Conservation (phyloP, 1,139 yeast genomes). For the Candida albicans region DNA sequence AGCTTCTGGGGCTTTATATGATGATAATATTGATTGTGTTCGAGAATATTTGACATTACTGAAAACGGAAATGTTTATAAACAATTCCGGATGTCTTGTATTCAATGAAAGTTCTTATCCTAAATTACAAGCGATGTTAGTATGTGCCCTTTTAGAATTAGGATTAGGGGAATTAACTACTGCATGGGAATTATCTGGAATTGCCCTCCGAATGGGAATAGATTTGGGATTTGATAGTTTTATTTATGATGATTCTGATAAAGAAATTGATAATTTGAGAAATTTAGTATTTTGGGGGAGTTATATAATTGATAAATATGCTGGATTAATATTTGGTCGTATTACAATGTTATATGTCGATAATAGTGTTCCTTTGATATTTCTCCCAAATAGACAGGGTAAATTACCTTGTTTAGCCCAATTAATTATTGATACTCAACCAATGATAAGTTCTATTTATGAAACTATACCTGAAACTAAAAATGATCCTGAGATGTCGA, state of each 20-base stretch:
- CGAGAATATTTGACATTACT: slow-evolving; percentile 7
- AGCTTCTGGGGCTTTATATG: slow-evolving; percentile 9
- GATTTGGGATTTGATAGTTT: slow-evolving; percentile 12
- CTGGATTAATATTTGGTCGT: slow-evolving; percentile 12
- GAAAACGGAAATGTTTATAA: slow-evolving; percentile 5
- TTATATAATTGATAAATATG: slow-evolving; percentile 11
- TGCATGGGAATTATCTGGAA: slow-evolving; percentile 12
- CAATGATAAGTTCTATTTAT: slow-evolving; percentile 11
- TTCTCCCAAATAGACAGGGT: slow-evolving; percentile 1
- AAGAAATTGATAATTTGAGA: slow-evolving; percentile 7
- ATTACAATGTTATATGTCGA: slow-evolving; percentile 11
- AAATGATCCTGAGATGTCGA: slow-evolving; percentile 10
- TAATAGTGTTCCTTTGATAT: slow-evolving; percentile 3
- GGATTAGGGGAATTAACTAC: slow-evolving; percentile 11
- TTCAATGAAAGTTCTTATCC: slow-evolving; percentile 11
- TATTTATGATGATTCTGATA: slow-evolving; percentile 6
- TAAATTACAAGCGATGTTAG: slow-evolving; percentile 8
- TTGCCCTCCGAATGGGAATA: slow-evolving; percentile 13
- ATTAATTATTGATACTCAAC: slow-evolving; percentile 8
- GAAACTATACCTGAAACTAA: slow-evolving; percentile 10
- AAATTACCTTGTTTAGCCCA: slow-evolving; percentile 7
- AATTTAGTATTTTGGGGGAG: slow-evolving; percentile 11
- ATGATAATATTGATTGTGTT: slow-evolving; percentile 7
- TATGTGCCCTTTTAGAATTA: slow-evolving; percentile 10
- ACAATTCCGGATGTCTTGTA: background rate